Conservation (phyloP, 1,139 yeast genomes). For the Kurtzmaniella quercitrusa region DNA sequence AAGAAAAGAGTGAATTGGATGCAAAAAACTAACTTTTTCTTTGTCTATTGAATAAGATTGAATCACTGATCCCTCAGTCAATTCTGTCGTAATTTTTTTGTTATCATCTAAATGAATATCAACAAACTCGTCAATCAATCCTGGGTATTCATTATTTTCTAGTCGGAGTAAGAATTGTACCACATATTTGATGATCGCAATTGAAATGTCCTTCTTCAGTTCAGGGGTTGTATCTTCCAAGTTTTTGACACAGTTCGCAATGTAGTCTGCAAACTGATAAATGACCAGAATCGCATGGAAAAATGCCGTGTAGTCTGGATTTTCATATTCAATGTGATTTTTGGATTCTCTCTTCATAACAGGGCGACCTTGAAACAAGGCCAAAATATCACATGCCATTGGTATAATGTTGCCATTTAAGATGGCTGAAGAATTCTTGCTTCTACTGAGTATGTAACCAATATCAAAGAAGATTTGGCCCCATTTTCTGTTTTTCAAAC, state of each 20-base stretch:
- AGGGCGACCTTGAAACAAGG: constrained; percentile 77
- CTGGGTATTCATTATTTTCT: constrained; percentile 28
- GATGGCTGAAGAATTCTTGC: constrained; percentile 46
- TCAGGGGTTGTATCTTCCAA: constrained; percentile 17
- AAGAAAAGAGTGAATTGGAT: constrained; percentile 73
- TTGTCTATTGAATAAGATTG: constrained; percentile 24
- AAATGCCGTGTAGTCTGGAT: constrained; percentile 77
- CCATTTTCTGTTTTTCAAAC: constrained; percentile 75
- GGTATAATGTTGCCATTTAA: constrained; percentile 36
- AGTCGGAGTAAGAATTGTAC: constrained; percentile 25
- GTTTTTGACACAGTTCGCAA: constrained; percentile 47
- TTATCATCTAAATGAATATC: constrained; percentile 23
- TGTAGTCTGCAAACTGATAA: constrained; percentile 57
- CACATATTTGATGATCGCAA: constrained; percentile 31
- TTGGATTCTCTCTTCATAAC: constrained; percentile 71
- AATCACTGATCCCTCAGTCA: constrained; percentile 19
- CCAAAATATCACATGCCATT: constrained; percentile 58
- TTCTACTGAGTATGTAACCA: constrained; percentile 72
- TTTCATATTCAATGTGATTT: constrained; percentile 88
- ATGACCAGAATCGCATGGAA: constrained; percentile 74
- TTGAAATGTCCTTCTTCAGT: constrained; percentile 18
- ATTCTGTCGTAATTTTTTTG: constrained; percentile 14
- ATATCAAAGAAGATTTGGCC: constrained; percentile 84
- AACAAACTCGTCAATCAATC: constrained; percentile 23
- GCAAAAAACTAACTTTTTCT: constrained; percentile 66